Evolutionary conservation across 2,329 filamentous ascomycete species (phyloP).

Genomic region (Zarea fungicola): DNA sequence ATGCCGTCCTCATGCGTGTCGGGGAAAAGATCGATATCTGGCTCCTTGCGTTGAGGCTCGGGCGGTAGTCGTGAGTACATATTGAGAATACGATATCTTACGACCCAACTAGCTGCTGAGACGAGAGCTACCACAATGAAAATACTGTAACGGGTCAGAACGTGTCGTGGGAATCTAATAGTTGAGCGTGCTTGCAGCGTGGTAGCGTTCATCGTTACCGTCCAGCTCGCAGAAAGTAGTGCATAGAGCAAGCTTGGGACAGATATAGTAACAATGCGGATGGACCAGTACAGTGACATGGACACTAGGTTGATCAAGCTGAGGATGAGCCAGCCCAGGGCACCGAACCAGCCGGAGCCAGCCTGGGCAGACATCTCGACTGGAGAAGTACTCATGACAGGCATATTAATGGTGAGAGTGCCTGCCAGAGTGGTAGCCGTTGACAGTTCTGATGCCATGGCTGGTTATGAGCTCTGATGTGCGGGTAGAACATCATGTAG

Average conservation of each 20-base stretch:
- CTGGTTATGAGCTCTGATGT: conserved; percentile 26
- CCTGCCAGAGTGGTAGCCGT: conserved; percentile 30
- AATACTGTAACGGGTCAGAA: conserved; percentile 45
- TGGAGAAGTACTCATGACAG: conserved; percentile 30
- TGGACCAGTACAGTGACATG: conserved; percentile 66
- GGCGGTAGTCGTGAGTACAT: conserved; percentile 93
- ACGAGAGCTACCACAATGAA: conserved; percentile 71
- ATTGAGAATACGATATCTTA: conserved; percentile 91
- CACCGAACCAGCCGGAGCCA: conserved; percentile 51
- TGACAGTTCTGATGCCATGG: conserved; percentile 38
- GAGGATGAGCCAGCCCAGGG: conserved; percentile 51
- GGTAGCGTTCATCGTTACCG: conserved; percentile 97
- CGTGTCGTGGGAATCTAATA: background rate
- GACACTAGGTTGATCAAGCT: conserved; percentile 51
- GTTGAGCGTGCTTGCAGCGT: conserved; percentile 61
- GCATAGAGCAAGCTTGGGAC: conserved; percentile 85
- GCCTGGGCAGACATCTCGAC: conserved; percentile 32
- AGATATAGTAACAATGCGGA: conserved; percentile 83
- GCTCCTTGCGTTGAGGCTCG: conserved; percentile 92
- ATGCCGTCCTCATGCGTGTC: conserved; percentile 84
- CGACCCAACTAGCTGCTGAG: conserved; percentile 87
- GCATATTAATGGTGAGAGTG: conserved; percentile 28
- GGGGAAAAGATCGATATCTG: conserved; percentile 90
- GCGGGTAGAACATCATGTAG: conserved; percentile 33
- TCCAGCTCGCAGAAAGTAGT: conserved; percentile 86